Evolutionary conservation across 306 rosid species (phyloP).

Genomic region (Malus domestica): ASM211411v1 NC_041801.1:20262001-20262500

Average conservation of each 20-base stretch:
- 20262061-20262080: neutral
- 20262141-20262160: neutral
- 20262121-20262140: neutral
- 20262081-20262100: neutral
- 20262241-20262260: neutral
- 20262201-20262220: neutral
- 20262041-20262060: neutral
- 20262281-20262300: neutral
- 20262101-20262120: slow-evolving; percentile 42
- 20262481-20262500: neutral
- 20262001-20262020: neutral
- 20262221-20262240: neutral
- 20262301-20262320: neutral
- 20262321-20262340: neutral
- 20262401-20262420: neutral
- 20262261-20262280: neutral
- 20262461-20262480: neutral
- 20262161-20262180: neutral
- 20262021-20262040: neutral
- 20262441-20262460: neutral
- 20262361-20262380: neutral
- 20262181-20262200: neutral
- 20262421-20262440: neutral
- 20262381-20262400: neutral
- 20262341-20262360: neutral